These are phyloP conservation scores for Wakefieldia striispora DNA, from an alignment of 768 basidiomycete genomes.

Conservation along the genomic window DNA sequence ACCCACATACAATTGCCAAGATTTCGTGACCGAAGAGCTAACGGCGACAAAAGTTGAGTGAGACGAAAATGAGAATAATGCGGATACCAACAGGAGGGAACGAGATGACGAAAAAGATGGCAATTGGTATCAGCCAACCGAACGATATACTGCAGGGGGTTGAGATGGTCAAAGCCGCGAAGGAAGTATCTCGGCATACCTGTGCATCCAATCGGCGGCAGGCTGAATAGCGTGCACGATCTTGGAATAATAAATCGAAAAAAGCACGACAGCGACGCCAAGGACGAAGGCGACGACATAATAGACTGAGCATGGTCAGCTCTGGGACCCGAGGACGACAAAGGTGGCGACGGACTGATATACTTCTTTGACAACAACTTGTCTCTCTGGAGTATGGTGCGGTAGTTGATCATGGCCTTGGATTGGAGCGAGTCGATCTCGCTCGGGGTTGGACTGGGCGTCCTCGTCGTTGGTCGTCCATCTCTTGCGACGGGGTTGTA, in stretches of 20 bases:
- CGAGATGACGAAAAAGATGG: constrained; percentile 76
- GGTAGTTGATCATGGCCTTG: constrained; percentile 46
- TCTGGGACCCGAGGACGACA: not conserved
- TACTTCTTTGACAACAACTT: constrained; percentile 59
- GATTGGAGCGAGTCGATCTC: constrained; percentile 45
- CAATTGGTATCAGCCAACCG: constrained; percentile 82
- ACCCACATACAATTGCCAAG: constrained; percentile 80
- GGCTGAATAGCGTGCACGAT: constrained; percentile 49
- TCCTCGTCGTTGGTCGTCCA: constrained; percentile 33
- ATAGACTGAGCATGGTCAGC: constrained; percentile 34
- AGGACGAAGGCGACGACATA: constrained; percentile 50
- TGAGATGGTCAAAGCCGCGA: not conserved
- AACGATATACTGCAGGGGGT: constrained; percentile 39
- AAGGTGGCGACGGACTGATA: constrained; percentile 44
- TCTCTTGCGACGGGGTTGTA: constrained; percentile 16
- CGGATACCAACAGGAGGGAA: constrained; percentile 67
- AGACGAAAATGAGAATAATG: not conserved
- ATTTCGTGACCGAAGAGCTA: constrained; percentile 93
- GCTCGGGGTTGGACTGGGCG: constrained; percentile 66
- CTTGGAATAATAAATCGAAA: constrained; percentile 62
- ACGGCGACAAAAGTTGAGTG: constrained; percentile 4
- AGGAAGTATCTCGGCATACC: constrained; percentile 23
- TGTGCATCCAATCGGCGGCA: constrained; percentile 44
- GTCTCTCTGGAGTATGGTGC: constrained; percentile 39
- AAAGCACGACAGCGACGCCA: constrained; percentile 47